A percentile compares a stretch with the other conserved stretches of the same genome.
These are phyloP conservation scores for Pontederia paniculata DNA, from an alignment of 176 grass and related monocot species.

Conservation along the genomic window DNA sequence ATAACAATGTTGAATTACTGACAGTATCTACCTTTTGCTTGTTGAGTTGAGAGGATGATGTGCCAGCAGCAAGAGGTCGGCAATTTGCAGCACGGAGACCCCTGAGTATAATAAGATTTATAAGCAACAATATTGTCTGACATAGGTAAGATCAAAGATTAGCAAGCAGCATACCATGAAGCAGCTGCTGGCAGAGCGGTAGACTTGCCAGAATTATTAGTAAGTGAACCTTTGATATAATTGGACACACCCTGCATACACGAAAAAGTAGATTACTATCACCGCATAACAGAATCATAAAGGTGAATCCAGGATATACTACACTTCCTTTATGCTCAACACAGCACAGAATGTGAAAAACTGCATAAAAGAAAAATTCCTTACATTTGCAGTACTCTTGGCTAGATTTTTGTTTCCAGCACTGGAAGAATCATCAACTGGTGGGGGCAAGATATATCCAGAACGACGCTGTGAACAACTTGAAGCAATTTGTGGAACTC, in stretches of 20 bases:
- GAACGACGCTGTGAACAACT: conserved; percentile 60
- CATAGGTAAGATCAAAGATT: neutral
- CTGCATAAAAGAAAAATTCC: conserved; percentile 1
- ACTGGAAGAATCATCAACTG: conserved; percentile 62
- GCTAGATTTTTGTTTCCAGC: conserved; percentile 48
- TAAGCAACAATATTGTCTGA: neutral
- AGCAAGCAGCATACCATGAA: conserved; percentile 52
- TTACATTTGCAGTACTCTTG: conserved; percentile 69
- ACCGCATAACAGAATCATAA: too few species aligned
- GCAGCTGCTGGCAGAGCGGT: conserved; percentile 56
- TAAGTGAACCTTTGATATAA: conserved; percentile 50
- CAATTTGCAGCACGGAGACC: conserved; percentile 55
- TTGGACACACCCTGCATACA: conserved; percentile 35
- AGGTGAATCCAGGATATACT: too few species aligned
- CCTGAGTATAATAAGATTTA: conserved; percentile 31
- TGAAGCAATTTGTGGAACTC: conserved; percentile 82
- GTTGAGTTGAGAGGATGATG: conserved; percentile 28
- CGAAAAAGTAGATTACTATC: neutral
- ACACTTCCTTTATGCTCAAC: conserved; percentile 2
- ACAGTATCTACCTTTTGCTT: conserved; percentile 54
- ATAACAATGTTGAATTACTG: conserved; percentile 31
- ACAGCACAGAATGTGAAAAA: conserved; percentile 12
- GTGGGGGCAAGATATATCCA: conserved; percentile 79
- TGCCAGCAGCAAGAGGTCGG: conserved; percentile 24
- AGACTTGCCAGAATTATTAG: conserved; percentile 65